These are phyloP conservation scores for Venturia nashicola DNA, from an alignment of 2,329 filamentous ascomycete genomes.

Conservation along the genomic window DNA sequence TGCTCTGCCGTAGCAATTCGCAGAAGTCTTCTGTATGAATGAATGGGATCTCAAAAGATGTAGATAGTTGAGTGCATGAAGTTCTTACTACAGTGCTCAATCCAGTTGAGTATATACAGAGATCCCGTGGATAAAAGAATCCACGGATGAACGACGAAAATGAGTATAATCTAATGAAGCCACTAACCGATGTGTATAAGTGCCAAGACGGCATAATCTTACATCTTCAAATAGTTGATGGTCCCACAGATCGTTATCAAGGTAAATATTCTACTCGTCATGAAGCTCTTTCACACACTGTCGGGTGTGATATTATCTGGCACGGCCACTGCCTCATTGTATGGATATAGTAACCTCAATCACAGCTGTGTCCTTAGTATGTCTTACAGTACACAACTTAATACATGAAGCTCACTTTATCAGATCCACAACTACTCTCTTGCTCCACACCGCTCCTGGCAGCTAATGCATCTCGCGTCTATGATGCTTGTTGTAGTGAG, in stretches of 20 bases:
- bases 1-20: not conserved
- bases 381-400: not conserved
- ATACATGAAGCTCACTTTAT: slow-evolving; percentile 19
- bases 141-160: too few species aligned
- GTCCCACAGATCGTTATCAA: not conserved
- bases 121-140: too few species aligned
- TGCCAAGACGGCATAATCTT: too few species aligned
- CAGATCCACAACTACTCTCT: slow-evolving; percentile 15
- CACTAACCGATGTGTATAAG: too few species aligned
- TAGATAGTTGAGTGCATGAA: too few species aligned
- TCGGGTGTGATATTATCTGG: not conserved
- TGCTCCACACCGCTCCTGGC: slow-evolving; percentile 38
- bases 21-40: too few species aligned
- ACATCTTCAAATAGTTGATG: not conserved
- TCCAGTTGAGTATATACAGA: too few species aligned
- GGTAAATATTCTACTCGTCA: not conserved
- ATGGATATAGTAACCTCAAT: slow-evolving; percentile 38
- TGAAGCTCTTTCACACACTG: not conserved
- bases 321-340: slow-evolving; percentile 25
- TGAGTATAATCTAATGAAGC: too few species aligned
- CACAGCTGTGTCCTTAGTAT: slow-evolving; percentile 43
- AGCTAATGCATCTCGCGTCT: slow-evolving; percentile 21
- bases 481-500: slow-evolving; percentile 53
- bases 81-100: too few species aligned
- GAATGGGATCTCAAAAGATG: too few species aligned